Base-by-base conservation (phyloP, 2,329 filamentous ascomycete species). In the Fusarium anthophilum region DNA sequence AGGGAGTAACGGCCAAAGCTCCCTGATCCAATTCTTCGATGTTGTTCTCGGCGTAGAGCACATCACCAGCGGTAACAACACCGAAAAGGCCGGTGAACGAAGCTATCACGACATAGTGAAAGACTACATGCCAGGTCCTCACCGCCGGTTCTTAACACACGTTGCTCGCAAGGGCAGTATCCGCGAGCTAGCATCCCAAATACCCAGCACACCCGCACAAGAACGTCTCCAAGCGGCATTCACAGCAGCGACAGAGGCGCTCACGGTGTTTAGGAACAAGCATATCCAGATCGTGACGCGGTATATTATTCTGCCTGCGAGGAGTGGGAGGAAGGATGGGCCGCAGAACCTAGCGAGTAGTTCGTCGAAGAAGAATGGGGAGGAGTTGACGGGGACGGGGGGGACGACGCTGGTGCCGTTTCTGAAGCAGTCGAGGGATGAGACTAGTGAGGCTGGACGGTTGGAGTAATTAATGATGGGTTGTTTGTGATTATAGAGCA, bases 1-100 rank as follows among this genome's bases (percentile, higher is more conserved):
- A 24, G 96, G 96, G 9, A 97, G 94, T 81, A 98, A 98, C 78
- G 96, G 95, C 0, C 96, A 98, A 82, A 96, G 93, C 81, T 97
- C 94, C 2, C 86, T 98, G 47, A 95, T 98, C 67, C 95, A 98
- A 78, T 96, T 98, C 84, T 94, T 98, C 81, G 96, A 98, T 80
- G 88, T 97, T 20, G 90, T 95, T 1, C 87, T 98, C 0, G 94
- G 94, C 5, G 88, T 98, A 20, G 92, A 97, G 78, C 96, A 98
- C 83, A 79, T 78, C 4, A 82, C 84, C 6, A 82, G 82, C 54
- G 85, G 84, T 2, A 82, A 81, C 66, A 73, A 75, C 26, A 74
- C 71, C 4, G 60, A 72, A 17, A 64, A 65, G 5, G 65, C 70
- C 2, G 79, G 75, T 15, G 75, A 77, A 50, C 76, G 78, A 24